Evolutionary conservation across 306 rosid genomes (phyloP), one percentile per base, ranked within the genome.

Genomic region (Dalbergia cultrata): DNA sequence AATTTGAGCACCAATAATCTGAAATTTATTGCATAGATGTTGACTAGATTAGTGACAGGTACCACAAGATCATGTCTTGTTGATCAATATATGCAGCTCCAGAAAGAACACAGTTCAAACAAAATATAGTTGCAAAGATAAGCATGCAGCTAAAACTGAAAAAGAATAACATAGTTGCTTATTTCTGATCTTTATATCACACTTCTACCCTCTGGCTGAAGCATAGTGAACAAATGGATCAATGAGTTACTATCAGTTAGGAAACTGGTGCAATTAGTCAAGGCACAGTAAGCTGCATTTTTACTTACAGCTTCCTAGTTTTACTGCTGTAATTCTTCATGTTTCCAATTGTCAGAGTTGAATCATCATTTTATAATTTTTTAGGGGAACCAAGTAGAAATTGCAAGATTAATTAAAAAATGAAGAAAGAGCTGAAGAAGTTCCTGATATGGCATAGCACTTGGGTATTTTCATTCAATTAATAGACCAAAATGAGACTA

Each of bases 1-100:
- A 54, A 16, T 90, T 82, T 67, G 31, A 86, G 75, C 69, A 68
- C 62, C 60, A 69, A 44, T 18, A 44, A n/a, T 35, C 39, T 67
- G 56, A 39, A 45, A 39, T 77, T 67, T 60, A 18, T 60, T 26
- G 69, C 68, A 41, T 41, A 43, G 35, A 14, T 9, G 17, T 71
- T 71, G 76, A 70, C 14, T 26, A 56, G 61, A 50, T 70, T 35
- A 33, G 53, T 47, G 53, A 10, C 53, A 47, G 12, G 53, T 49
- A 64, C 53, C 34, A 76, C 4, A 47, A 12, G 17, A 67, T 67
- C 11, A 34, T 50, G 63, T 50, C 72, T 49, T 49, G 10, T 44
- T 44, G 12, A 49, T 9, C n/a, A 13, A 49, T 0, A 57, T 67
- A 67, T 43, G 76, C 58, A 57, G 35, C 7, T 67, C 44, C 22